Base-by-base conservation (phyloP, 148 eudicot species). In the Mesembryanthemum crystallinum region DNA sequence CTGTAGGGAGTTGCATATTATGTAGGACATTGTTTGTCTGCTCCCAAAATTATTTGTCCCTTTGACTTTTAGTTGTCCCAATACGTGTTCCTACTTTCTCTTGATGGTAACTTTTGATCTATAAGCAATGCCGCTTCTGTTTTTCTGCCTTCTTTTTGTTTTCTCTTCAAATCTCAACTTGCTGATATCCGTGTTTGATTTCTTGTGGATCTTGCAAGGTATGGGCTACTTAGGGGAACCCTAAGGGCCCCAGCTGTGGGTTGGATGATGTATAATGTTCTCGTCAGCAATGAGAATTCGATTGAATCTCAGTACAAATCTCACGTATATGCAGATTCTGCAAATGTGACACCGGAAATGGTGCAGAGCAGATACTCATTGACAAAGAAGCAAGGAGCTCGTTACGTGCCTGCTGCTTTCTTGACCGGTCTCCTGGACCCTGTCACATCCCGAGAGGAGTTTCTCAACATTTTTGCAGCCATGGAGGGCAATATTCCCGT, bases 231-330 rank as follows among this genome's bases (percentile, higher is more conserved):
- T n/a, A 87, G 98, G 76, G 93, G 93, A 64, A 94, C 97, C 43
- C 73, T 94, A 65, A 84, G 97, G 80, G 90, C 97, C 51, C 98
- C 98, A 25, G 98, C 98, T 51, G 81, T 94, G n/a, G 98, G 98
- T 47, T 94, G 98, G 98, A 94, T 94, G 97, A 88, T 94, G 98
- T 94, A 94, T 74, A 94, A 94, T 67, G 87, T 90, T 67, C 96
- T 94, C 23, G 98, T 94, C 77, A 94, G 98, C 87, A 94, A 94
- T 57, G 89, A 94, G 81, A 94, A 88, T 63, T 75, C 98, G 23
- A 94, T 94, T 30, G 76, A 85, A 75, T 92, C 97, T 13, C 98
- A 94, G 76, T 94, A 94, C 83, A 90, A 89, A 80, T 92, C 98
- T 17, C 98, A 94, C 45, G 98, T 94, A 7, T 94, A 94, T 58